A percentile compares a stretch with the other conserved stretches of the same genome.
phyloP scores from a whole-genome alignment of 2,329 filamentous ascomycete genomes.

The Cytospora piceae region DNA sequence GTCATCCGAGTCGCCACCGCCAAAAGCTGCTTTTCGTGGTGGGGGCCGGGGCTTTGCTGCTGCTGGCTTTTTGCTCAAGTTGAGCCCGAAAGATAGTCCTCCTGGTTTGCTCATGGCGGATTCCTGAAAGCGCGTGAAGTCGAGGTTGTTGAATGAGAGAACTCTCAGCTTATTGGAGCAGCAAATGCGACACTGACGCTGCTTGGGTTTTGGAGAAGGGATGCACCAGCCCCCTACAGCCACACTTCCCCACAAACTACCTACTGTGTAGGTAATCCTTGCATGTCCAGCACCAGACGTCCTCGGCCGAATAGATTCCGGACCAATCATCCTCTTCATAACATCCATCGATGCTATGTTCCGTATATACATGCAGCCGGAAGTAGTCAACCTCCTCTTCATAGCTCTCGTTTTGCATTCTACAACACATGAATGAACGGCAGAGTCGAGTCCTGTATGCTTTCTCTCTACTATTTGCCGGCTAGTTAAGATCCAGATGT shows the following conservation, averaged over 20 bases:
- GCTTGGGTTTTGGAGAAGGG: conserved; percentile 1
- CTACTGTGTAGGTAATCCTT: too few species aligned
- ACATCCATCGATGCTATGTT: too few species aligned
- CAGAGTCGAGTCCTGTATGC: too few species aligned
- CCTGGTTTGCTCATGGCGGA: conserved; percentile 51
- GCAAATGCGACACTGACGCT: not conserved
- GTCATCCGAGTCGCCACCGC: conserved; percentile 61
- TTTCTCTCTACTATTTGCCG: too few species aligned
- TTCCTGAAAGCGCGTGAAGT: not conserved
- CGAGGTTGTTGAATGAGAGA: conserved; percentile 1
- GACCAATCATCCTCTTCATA: too few species aligned
- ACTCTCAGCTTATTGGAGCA: not conserved
- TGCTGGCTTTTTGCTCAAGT: conserved; percentile 60
- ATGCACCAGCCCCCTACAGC: conserved; percentile 19
- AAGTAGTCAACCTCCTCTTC: too few species aligned
- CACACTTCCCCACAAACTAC: conserved; percentile 18
- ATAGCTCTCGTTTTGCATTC: too few species aligned
- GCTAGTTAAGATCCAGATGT: too few species aligned
- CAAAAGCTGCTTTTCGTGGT: conserved; percentile 62
- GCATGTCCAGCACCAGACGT: too few species aligned
- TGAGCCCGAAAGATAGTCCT: conserved; percentile 59
- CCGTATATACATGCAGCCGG: too few species aligned
- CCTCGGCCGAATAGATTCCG: too few species aligned
- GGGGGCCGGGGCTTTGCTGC: conserved; percentile 52
- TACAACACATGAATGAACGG: too few species aligned